Evolutionary conservation across 805 yeast species (phyloP), one percentile per base, ranked within the genome.

Genomic region (Brettanomyces naardenensis): DNA sequence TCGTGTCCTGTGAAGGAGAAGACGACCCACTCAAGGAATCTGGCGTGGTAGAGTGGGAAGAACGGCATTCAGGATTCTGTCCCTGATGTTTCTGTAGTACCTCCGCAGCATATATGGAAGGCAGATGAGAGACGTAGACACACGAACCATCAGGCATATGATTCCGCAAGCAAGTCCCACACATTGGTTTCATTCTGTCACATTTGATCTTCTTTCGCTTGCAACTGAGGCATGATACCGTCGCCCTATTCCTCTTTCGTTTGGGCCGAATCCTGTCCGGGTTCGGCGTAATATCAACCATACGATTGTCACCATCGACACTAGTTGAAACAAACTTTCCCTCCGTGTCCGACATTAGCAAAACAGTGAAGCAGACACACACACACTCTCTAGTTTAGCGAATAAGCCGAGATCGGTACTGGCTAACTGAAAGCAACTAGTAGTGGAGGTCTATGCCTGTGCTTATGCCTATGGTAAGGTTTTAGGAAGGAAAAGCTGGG

Each of bases 151-250:
- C 40, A 4, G 48, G 44, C 6, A 43, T 37, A 15, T 45, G 42
- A 36, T 52, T 51, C 19, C 41, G 43, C 2, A 38, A 6, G 44
- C 68, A 62, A 3, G 61, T 48, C 0, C 60, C 57, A 42, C 68
- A 62, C 13, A 40, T 42, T 6, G 66, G 68, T 47, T 54, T 52
- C 7, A 32, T 37, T 19, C 63, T 46, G 40, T 62, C 65, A 46
- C 68, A 62, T 40, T 68, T 70, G 13, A 72, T 73, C 44, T 72
- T 72, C 38, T 74, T 54, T 47, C 66, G 60, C 41, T 74, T 62
- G 48, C 78, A 72, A 31, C 64, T 45, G 36, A 52, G 33, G 43
- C 62, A 57, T 4, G 61, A 56, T 1, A 70, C 56, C 4, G 75
- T 70, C 4, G 65, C 66, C 47, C 76, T 61, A 49, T 71, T 70